These are phyloP conservation scores for Gossypioides kirkii DNA, from an alignment of 345 rosid species.

Conservation along the genomic window DNA sequence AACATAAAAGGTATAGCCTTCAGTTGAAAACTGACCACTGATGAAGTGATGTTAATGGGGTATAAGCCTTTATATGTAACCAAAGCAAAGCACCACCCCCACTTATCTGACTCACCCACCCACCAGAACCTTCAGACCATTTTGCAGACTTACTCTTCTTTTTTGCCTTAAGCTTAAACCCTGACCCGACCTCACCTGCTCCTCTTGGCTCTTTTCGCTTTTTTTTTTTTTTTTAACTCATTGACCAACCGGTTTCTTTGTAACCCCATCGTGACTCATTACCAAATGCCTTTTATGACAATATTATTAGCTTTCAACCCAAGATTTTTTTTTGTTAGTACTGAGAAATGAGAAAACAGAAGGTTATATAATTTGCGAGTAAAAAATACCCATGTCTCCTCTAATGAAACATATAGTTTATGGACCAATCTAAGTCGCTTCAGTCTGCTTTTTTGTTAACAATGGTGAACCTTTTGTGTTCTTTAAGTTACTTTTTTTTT, in stretches of 20 bases:
- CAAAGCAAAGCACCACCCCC: not conserved
- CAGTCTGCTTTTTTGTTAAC: not conserved
- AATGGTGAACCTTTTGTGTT: not conserved
- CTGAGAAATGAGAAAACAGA: not conserved
- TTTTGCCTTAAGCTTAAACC: slow-evolving; percentile 7
- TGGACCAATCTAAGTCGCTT: not conserved
- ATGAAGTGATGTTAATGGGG: not conserved
- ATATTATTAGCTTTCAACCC: not conserved
- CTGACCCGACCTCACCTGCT: not conserved
- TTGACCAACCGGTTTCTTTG: not conserved
- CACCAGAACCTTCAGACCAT: not conserved
- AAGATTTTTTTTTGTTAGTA: not conserved
- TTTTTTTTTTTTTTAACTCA: not conserved
- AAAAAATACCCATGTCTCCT: not conserved
- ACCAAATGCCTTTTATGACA: not conserved
- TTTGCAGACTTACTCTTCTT: not conserved
- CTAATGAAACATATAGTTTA: not conserved
- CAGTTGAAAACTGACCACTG: not conserved
- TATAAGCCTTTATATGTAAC: not conserved
- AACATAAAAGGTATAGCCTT: not conserved
- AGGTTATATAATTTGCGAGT: not conserved
- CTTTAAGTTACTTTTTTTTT: not conserved
- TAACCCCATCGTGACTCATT: not conserved
- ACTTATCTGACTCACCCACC: not conserved
- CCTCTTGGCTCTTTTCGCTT: not conserved